These are phyloP conservation scores for Nissolia schottii DNA, from an alignment of 306 rosid genomes.

Conservation along the genomic window DNA sequence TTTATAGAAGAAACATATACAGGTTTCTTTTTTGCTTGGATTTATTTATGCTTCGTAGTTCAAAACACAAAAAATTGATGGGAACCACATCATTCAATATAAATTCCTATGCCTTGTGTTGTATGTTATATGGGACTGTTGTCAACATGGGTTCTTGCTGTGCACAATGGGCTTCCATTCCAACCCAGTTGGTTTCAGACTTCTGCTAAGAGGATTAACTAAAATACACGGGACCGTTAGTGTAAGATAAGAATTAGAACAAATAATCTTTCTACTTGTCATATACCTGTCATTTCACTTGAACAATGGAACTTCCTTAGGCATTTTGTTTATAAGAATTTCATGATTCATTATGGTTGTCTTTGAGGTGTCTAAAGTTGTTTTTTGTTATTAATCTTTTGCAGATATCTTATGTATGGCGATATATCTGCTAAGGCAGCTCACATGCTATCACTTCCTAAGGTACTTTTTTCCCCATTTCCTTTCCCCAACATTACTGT, in stretches of 20 bases:
- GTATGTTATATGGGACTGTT: neutral
- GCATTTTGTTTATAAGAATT: conserved; percentile 1
- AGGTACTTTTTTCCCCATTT: conserved; percentile 38
- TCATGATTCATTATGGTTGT: neutral
- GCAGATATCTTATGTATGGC: conserved; percentile 83
- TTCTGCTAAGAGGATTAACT: conserved; percentile 5
- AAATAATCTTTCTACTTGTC: neutral
- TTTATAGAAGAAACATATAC: neutral
- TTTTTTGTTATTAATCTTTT: conserved; percentile 8
- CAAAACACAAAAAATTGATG: neutral
- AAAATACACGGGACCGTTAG: conserved; percentile 10
- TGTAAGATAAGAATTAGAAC: conserved; percentile 7
- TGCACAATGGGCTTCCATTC: neutral
- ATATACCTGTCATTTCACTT: neutral
- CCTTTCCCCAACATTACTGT: neutral
- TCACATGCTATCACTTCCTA: conserved; percentile 75
- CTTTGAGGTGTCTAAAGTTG: conserved; percentile 1
- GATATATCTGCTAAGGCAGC: conserved; percentile 89
- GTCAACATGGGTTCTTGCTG: neutral
- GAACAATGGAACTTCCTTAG: neutral
- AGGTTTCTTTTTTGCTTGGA: neutral
- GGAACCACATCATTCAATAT: neutral
- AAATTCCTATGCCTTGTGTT: neutral
- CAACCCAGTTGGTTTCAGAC: neutral
- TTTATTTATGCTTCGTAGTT: neutral